Conservation (phyloP, 805 yeast species). For the Vanderwaltozyma yarrowii region DNA sequence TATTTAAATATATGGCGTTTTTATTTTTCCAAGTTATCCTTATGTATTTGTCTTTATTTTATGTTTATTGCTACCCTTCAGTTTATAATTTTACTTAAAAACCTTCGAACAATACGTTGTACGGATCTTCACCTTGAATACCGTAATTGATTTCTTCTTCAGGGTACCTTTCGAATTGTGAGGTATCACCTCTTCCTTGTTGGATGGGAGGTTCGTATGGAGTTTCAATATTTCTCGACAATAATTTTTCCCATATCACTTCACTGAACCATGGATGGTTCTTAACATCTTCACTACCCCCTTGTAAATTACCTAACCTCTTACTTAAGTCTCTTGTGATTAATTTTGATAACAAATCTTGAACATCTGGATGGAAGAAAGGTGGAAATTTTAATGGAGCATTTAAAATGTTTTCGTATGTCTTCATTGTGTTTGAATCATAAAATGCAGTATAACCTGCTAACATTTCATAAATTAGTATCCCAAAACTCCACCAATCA, state of each 20-base stretch:
- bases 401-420: conserved; percentile 78
- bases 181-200: conserved; percentile 82
- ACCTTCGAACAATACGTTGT: conserved; percentile 44
- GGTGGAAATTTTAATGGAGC: conserved; percentile 71
- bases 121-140: conserved; percentile 48
- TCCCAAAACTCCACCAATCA: conserved; percentile 97
- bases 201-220: conserved; percentile 95
- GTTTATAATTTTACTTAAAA: conserved; percentile 29
- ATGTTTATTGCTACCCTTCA: too few species aligned
- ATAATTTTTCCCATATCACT: conserved; percentile 82
- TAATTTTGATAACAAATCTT: conserved; percentile 57
- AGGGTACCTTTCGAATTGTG: conserved; percentile 64
- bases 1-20: too few species aligned
- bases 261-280: conserved; percentile 85
- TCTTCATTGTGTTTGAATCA: conserved; percentile 85
- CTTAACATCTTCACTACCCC: conserved; percentile 77
- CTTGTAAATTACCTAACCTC: conserved; percentile 74
- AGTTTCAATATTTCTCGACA: conserved; percentile 79
- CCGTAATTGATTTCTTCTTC: conserved; percentile 81
- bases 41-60: too few species aligned
- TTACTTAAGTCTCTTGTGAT: conserved; percentile 75
- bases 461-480: conserved; percentile 83
- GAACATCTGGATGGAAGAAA: conserved; percentile 65
- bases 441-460: conserved; percentile 93
- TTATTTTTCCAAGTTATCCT: too few species aligned